phyloP scores from a whole-genome alignment of 164 flowering plant species.

The Euptelea pleiosperma region DNA sequence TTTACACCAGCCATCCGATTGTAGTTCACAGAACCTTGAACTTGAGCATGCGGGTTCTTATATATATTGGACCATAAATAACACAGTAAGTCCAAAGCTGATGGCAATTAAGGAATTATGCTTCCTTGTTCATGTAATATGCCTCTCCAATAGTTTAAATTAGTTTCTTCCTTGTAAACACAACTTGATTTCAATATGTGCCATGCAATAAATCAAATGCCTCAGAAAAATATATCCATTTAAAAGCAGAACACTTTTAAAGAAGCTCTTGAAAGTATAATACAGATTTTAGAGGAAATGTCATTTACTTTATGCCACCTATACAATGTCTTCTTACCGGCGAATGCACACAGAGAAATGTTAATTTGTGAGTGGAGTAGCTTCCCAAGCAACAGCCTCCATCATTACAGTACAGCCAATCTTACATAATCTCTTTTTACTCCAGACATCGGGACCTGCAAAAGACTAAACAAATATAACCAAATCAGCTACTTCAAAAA shows the following conservation, averaged over 20 bases:
- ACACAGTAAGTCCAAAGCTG: too few species aligned
- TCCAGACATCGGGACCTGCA: not conserved
- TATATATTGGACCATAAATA: too few species aligned
- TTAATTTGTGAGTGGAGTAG: not conserved
- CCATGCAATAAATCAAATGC: not conserved
- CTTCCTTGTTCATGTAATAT: too few species aligned
- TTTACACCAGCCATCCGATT: too few species aligned
- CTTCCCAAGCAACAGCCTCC: conserved; percentile 4
- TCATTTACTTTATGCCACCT: conserved; percentile 16
- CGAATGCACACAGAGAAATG: conserved; percentile 3
- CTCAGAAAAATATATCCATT: not conserved
- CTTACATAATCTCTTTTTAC: conserved; percentile 10
- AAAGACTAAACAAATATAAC: conserved; percentile 4
- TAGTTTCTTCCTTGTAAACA: not conserved
- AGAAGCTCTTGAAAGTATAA: conserved; percentile 2
- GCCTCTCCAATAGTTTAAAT: too few species aligned
- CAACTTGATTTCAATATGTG: not conserved
- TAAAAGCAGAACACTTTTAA: conserved; percentile 4
- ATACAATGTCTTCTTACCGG: conserved; percentile 21
- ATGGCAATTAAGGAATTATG: too few species aligned
- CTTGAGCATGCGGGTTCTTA: too few species aligned
- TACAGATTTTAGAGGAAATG: conserved; percentile 8
- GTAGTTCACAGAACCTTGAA: too few species aligned
- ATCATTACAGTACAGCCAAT: conserved; percentile 6
- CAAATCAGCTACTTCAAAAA: not conserved